A percentile compares a stretch with the other conserved stretches of the same genome.
phyloP scores from a whole-genome alignment of 371 early-diverging fungal genomes.

The Apophysomyces elegans region DNA sequence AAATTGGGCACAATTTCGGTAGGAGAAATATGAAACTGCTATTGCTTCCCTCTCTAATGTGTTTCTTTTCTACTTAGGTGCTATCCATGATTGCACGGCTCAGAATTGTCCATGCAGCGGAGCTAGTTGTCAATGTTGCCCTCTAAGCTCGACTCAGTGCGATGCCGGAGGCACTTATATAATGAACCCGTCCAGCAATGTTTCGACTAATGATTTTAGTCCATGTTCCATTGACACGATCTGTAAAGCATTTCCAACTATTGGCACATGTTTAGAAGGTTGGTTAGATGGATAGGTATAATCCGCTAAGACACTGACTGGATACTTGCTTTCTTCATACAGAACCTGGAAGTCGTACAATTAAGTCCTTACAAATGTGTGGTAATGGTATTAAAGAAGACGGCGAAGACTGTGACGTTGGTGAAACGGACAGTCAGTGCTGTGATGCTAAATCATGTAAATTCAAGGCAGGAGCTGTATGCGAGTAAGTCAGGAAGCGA shows the following conservation, averaged over 20 bases:
- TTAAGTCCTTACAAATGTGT: slow-evolving; percentile 71
- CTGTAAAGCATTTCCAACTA: slow-evolving; percentile 56
- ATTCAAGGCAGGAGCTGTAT: slow-evolving; percentile 75
- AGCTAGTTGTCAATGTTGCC: slow-evolving; percentile 70
- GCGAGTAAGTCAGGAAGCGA: slow-evolving; percentile 57
- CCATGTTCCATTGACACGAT: slow-evolving; percentile 80
- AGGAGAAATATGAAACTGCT: slow-evolving; percentile 4
- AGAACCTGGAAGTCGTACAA: slow-evolving; percentile 60
- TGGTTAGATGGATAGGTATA: slow-evolving; percentile 2
- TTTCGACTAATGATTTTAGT: slow-evolving; percentile 70
- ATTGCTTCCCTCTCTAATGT: neutral
- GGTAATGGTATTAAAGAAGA: slow-evolving; percentile 93
- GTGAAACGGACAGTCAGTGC: slow-evolving; percentile 76
- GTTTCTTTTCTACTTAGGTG: slow-evolving; percentile 22
- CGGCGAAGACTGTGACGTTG: slow-evolving; percentile 95
- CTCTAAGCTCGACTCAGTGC: slow-evolving; percentile 63
- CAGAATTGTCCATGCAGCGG: slow-evolving; percentile 64
- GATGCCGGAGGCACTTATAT: slow-evolving; percentile 77
- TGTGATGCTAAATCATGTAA: slow-evolving; percentile 85
- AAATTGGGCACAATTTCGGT: slow-evolving; percentile 93
- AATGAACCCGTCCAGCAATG: slow-evolving; percentile 87
- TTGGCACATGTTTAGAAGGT: slow-evolving; percentile 67
- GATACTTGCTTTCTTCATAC: slow-evolving; percentile 8
- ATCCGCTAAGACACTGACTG: neutral
- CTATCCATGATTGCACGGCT: slow-evolving; percentile 72